phyloP scores from a whole-genome alignment of 768 basidiomycete species.

The Collybiopsis confluens region DNA sequence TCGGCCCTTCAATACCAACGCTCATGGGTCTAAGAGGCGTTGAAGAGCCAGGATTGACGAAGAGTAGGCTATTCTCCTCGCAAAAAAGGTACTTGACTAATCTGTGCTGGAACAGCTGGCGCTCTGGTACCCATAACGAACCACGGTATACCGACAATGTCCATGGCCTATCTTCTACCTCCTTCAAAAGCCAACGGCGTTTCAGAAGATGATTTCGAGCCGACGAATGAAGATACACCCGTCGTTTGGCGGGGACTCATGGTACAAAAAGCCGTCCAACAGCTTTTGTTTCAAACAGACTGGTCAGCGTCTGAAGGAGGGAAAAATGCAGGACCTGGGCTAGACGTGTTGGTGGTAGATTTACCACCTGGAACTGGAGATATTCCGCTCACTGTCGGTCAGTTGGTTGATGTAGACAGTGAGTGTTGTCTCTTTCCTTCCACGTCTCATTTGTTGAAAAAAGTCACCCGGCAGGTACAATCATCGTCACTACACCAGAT shows the following conservation, averaged over 20 bases:
- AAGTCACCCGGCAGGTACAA: too few species aligned
- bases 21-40: constrained; percentile 82
- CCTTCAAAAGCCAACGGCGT: constrained; percentile 18
- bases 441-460: background rate
- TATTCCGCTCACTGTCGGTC: constrained; percentile 87
- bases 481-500: constrained; percentile 95
- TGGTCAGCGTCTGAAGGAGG: constrained; percentile 52
- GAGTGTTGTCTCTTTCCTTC: constrained; percentile 17
- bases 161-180: constrained; percentile 92
- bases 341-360: constrained; percentile 89
- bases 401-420: constrained; percentile 84
- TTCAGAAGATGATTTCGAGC: background rate
- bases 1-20: constrained; percentile 91
- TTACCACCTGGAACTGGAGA: constrained; percentile 98
- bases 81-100: background rate
- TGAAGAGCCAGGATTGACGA: constrained; percentile 75
- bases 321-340: constrained; percentile 24
- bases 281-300: constrained; percentile 93
- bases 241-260: constrained; percentile 96
- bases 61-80: constrained; percentile 39
- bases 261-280: constrained; percentile 98
- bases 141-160: constrained; percentile 92
- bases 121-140: constrained; percentile 80
- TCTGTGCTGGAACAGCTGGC: constrained; percentile 43
- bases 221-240: constrained; percentile 63